Evolutionary conservation across 768 basidiomycete genomes (phyloP).

Genomic region (Dioszegia crocea): DNA sequence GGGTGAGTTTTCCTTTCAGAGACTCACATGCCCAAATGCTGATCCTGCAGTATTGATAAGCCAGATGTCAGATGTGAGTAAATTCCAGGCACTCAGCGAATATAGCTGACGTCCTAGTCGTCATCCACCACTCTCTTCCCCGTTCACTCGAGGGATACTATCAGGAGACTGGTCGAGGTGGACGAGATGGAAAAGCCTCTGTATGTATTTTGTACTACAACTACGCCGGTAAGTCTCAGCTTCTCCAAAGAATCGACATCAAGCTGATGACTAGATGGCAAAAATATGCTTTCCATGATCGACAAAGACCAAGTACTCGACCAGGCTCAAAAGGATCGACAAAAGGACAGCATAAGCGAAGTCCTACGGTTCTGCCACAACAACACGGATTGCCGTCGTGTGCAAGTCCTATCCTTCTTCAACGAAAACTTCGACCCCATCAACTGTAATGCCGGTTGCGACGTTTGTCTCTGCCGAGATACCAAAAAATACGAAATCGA

Average conservation of each 20-base stretch:
- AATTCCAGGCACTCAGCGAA: not conserved
- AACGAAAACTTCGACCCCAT: conserved; percentile 69
- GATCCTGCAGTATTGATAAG: conserved; percentile 56
- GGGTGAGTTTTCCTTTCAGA: not conserved
- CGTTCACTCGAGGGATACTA: conserved; percentile 82
- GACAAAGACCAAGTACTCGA: conserved; percentile 55
- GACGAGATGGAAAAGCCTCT: conserved; percentile 77
- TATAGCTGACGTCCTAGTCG: conserved; percentile 49
- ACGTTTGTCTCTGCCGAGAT: conserved; percentile 66
- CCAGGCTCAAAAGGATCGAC: conserved; percentile 62
- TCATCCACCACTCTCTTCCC: conserved; percentile 81
- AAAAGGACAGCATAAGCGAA: conserved; percentile 60
- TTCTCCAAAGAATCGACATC: not conserved
- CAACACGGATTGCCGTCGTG: conserved; percentile 76
- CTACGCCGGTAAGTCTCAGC: conserved; percentile 46
- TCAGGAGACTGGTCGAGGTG: conserved; percentile 95
- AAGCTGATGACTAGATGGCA: conserved; percentile 54
- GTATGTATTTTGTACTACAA: conserved; percentile 79
- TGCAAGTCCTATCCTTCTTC: conserved; percentile 83
- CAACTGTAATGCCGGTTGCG: conserved; percentile 68
- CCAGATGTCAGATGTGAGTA: conserved; percentile 46
- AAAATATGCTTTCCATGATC: conserved; percentile 61
- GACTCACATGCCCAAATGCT: not conserved
- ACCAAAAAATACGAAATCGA: conserved; percentile 52
- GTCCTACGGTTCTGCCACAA: conserved; percentile 80